Base-by-base conservation (phyloP, 257 asterid genomes). In the Paulownia fortunei region DNA sequence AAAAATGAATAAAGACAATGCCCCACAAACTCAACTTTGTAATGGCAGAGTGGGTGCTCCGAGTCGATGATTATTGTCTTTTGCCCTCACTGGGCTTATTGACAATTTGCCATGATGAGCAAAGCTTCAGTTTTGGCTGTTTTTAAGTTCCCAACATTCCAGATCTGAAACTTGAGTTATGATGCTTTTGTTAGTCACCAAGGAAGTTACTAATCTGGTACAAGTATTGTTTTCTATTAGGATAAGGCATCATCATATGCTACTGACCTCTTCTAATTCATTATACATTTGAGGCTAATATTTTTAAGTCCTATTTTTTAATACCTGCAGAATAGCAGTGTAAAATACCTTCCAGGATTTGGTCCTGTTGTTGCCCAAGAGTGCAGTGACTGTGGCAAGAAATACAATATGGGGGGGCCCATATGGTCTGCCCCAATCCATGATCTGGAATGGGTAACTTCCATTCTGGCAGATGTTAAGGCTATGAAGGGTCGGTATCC, bases 371-470 rank as follows among this genome's bases (percentile, higher is more conserved):
- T 93, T 81, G 76, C 88, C 69, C 98, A 89, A 89, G 97, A 88
- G 55, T 96, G 99, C 87, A 88, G 85, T 69, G 95, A 96, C 70
- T 96, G 99, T 84, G 97, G 99, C 63, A 96, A 96, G 86, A 93
- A 90, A 73, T 96, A 83, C 80, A 92, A 93, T 80, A 95, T 95
- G 99, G 99, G 99, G 30, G 99, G 99, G 66, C 99, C 99, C 60
- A 90, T 95, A 66, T 95, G 99, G 99, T 91, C 98, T 47, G 98
- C 97, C 47, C 97, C 99, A 24, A 95, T 95, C 82, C 99, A 93
- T 73, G 98, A 95, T 82, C 87, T 86, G 77, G 99, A 95, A 69
- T 93, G 98, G 99, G 97, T 95, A 6, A 82, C 86, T 72, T 83
- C 97, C 76, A 93, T 92, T 72, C 89, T 92, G 64, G 85, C 86